Percentiles rank a stretch among this genome's conserved stretches.
phyloP scores from a whole-genome alignment of 2,329 filamentous ascomycete genomes.

The Xylariales sp. region DNA sequence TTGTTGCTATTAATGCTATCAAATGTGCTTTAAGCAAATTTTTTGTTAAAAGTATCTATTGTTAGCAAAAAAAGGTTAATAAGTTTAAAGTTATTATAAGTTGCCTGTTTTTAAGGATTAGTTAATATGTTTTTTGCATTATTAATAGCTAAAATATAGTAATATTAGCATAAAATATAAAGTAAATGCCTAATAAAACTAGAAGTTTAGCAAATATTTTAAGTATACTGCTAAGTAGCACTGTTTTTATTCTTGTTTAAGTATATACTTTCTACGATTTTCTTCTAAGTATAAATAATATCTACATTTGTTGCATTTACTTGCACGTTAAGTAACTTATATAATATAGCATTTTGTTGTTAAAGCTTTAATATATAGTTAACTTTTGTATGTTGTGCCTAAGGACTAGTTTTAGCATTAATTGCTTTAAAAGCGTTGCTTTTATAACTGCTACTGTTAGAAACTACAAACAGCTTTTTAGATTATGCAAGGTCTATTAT shows the following conservation, averaged over 20 bases:
- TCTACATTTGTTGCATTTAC: background rate
- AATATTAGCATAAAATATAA: background rate
- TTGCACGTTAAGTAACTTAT: background rate
- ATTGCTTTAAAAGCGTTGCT: background rate
- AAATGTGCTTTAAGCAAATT: background rate
- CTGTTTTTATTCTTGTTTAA: background rate
- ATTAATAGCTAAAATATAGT: background rate
- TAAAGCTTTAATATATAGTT: constrained; percentile 1
- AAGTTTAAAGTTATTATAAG: background rate
- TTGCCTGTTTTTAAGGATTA: background rate
- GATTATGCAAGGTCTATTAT: background rate
- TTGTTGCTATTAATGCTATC: background rate
- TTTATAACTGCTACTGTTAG: background rate
- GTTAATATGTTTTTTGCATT: background rate
- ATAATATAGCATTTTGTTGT: background rate
- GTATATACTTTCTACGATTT: background rate
- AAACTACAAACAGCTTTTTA: background rate
- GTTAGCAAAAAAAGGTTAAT: background rate
- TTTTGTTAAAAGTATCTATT: background rate
- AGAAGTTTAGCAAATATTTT: background rate
- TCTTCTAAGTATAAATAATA: background rate
- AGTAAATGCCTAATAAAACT: background rate
- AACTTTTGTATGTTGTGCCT: background rate
- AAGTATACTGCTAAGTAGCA: background rate
- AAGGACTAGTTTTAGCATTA: background rate